Percentiles rank a stretch among this genome's conserved stretches.
These are phyloP conservation scores for Alternaria rosae DNA, from an alignment of 2,329 filamentous ascomycete genomes.

Conservation along the genomic window DNA sequence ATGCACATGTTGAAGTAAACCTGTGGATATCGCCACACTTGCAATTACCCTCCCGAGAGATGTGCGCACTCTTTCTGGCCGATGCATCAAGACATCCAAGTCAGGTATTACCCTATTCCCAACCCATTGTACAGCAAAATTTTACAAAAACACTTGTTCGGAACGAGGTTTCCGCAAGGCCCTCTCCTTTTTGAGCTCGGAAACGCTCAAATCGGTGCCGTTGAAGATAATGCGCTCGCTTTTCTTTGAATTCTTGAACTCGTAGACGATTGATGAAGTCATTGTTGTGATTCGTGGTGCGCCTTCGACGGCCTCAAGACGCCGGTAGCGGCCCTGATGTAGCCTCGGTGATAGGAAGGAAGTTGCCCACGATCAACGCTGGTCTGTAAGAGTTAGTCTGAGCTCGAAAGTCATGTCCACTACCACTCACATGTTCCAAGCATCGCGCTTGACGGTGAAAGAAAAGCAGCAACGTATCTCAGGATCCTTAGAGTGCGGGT, in stretches of 20 bases:
- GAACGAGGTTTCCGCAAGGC: background rate
- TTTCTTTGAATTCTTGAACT: conserved; percentile 99
- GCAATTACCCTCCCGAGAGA: background rate
- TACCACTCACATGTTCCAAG: conserved; percentile 86
- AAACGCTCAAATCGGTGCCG: conserved; percentile 96
- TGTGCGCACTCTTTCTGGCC: background rate
- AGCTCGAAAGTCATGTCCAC: background rate
- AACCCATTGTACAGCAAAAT: background rate
- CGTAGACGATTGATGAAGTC: conserved; percentile 99
- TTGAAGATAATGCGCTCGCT: conserved; percentile 94
- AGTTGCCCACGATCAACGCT: conserved; percentile 94
- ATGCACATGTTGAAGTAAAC: background rate
- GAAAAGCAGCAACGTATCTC: conserved; percentile 95
- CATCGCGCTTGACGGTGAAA: conserved; percentile 93
- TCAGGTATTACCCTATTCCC: background rate
- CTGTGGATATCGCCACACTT: conserved; percentile 1
- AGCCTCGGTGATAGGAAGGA: conserved; percentile 78
- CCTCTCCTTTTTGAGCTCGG: conserved; percentile 97
- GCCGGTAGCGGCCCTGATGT: conserved; percentile 30
- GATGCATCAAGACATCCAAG: background rate
- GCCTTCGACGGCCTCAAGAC: conserved; percentile 8
- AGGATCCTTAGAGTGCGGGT: conserved; percentile 67
- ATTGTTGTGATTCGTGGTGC: conserved; percentile 57
- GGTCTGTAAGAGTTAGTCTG: conserved; percentile 63
- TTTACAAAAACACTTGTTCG: background rate